Base-by-base conservation (phyloP, 2,329 filamentous ascomycete species). In the Fusarium chuoi region DNA sequence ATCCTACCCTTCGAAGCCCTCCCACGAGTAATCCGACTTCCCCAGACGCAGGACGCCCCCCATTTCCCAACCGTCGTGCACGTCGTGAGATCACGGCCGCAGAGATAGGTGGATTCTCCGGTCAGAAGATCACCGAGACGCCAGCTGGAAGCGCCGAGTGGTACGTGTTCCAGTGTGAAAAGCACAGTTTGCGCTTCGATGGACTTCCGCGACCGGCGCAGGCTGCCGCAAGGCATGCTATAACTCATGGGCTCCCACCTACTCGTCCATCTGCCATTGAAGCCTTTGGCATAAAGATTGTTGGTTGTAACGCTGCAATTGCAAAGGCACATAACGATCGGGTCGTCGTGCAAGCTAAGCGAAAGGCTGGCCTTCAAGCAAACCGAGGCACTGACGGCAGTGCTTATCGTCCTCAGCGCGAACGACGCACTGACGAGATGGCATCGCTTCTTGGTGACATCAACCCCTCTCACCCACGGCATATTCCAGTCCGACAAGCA, bases 1-100 rank as follows among this genome's bases (percentile, higher is more conserved):
- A 7, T 2, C 11, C 5, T 18, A 5, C 8, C 1, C 7, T n/a
- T 6, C 5, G 3, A 1, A 24, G 14, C 4, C 11, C 15, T 24
- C 5, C 7, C 5, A 11, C 20, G 5, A 35, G 28, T 17, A 55
- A 42, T 6, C 18, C 12, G 13, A 2, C n/a, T 15, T 12, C 7
- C 3, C 36, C 14, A 0, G n/a, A 42, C 13, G 8, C 11, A 13
- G 33, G 35, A n/a, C 28, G 1, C 5, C 15, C 8, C 5, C 18
- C 35, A 7, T 39, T 3, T 17, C 11, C 44, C 7, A 24, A 38
- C 6, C 33, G 22, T 6, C 24, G 12, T 22, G 15, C 24, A 6
- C 8, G 1, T n/a, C 36, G 22, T 18, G 35, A n/a, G 3, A 38
- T 13, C n/a, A 39, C 28, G 5, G 30, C 9, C 7, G 22, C 36